phyloP scores from a whole-genome alignment of 2,329 filamentous ascomycete species.

The Diaporthe ampelina region DNA sequence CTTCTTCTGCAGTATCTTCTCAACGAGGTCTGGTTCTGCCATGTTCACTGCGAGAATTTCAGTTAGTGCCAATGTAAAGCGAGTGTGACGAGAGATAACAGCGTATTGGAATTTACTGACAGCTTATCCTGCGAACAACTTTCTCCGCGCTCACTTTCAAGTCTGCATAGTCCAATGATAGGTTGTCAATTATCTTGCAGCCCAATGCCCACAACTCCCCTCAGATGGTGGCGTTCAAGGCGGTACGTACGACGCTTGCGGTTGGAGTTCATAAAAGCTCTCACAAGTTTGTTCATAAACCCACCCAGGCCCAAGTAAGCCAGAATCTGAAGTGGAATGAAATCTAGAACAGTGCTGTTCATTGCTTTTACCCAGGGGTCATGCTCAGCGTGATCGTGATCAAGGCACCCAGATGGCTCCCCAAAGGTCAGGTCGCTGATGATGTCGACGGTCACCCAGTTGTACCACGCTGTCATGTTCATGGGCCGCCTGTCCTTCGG shows the following conservation, averaged over 20 bases:
- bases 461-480: no score
- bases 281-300: neutral
- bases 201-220: no score
- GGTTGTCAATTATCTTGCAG: neutral
- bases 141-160: conserved; percentile 20
- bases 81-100: no score
- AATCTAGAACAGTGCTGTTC: conserved; percentile 39
- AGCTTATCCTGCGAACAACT: conserved; percentile 10
- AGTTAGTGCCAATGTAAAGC: neutral
- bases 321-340: conserved; percentile 20
- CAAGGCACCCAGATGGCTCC: conserved; percentile 45
- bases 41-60: neutral
- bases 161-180: neutral
- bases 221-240: no score
- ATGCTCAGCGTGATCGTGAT: conserved; percentile 40
- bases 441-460: no score
- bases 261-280: neutral
- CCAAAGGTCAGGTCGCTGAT: conserved; percentile 40
- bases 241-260: conserved; percentile 21
- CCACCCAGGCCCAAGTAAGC: neutral
- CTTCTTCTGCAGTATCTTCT: conserved; percentile 45
- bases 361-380: conserved; percentile 45
- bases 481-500: no score
- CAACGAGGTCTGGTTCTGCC: conserved; percentile 44
- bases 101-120: neutral